Evolutionary conservation across 495 filamentous ascomycete genomes (phyloP), one percentile per base, ranked within the genome.

Genomic region (Penicillium manginii): DNA sequence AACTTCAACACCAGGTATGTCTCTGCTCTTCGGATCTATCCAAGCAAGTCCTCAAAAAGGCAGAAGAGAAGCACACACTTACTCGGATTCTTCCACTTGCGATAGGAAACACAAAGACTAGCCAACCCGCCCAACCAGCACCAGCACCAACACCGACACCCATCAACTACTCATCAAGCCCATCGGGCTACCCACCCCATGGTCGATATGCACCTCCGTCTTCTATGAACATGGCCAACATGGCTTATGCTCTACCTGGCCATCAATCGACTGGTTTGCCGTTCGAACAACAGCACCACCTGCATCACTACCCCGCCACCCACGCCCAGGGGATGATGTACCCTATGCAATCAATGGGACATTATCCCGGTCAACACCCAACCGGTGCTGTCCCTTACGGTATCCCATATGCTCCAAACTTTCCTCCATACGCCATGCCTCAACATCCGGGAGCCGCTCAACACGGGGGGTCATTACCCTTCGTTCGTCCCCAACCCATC

Each of bases 191-290:
- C 26, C 52, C 65, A 29, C 60, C 62, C 15, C 60, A 56, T 14
- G 52, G 50, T 31, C 61, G 53, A 21, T 77, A 74, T 63, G 75
- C 68, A 55, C 49, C 58, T 12, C 55, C 69, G 19, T 63, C 76
- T 32, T 51, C 64, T 15, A 71, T 83, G 55, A 79, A 74, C 54
- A 81, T 84, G 81, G 66, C 65, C 29, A 67, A 69, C 22, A 78
- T 84, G 73, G 62, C 59, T 19, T 78, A 78, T 22, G 63, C 76
- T 31, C 63, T 85, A 3, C 81, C 82, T 40, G 64, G 68, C 19
- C 79, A 77, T 42, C 72, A 62, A 32, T 53, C 61, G 15, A 63
- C 68, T 17, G 50, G 67, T 26, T 62, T 64, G 37, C 59, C 68
- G 47, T 74, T 68, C 50, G 70, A 74, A 22, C 67, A 72, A 39